Evolutionary conservation across 148 eudicot genomes (phyloP), one percentile per base, ranked within the genome.

Genomic region (Drosera capensis): DNA sequence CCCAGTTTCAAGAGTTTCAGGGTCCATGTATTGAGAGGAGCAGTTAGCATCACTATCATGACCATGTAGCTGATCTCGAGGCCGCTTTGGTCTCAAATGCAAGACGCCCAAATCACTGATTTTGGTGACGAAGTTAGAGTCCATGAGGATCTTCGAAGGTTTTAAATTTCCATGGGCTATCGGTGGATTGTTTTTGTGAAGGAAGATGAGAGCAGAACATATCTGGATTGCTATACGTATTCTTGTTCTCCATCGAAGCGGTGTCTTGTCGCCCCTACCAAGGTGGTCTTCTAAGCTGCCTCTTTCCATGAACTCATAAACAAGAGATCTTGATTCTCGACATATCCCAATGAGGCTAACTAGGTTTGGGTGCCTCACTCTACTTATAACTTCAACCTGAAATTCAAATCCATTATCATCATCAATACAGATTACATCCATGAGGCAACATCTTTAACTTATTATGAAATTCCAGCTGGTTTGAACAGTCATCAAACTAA

Each of bases 301-400:
- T 48, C 75, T 80, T 38, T 69, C 87, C 14, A 73, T 62, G 70
- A 68, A 84, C 51, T 90, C 94, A 8, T 80, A 84, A 34, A 78
- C 60, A 46, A 90, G 70, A 26, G 85, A 69, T 51, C 81, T 68
- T 0, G 87, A 68, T 66, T 90, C 97, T 40, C 78, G 52, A 62
- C 87, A 80, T 40, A 66, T 58, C 18, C 97, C 95, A 0, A 80
- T 35, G 25, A 83, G 72, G 3, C 71, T 71, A 16, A 73, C 86
- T 43, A 88, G 67, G 67, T 84, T 78, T 49, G 82, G 97, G 68
- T 90, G 97, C 58, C 95, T 67, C 49, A 80, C 68, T 46, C 78
- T 78, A 51, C 72, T 55, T 48, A 84, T 15, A 58, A 58, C 43
- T 64, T 69, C 78, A 21, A 58, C 82, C 97, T 90, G 93, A 35